Base-by-base conservation (phyloP, 768 basidiomycete species). In the Hysterangium stoloniferum region DNA sequence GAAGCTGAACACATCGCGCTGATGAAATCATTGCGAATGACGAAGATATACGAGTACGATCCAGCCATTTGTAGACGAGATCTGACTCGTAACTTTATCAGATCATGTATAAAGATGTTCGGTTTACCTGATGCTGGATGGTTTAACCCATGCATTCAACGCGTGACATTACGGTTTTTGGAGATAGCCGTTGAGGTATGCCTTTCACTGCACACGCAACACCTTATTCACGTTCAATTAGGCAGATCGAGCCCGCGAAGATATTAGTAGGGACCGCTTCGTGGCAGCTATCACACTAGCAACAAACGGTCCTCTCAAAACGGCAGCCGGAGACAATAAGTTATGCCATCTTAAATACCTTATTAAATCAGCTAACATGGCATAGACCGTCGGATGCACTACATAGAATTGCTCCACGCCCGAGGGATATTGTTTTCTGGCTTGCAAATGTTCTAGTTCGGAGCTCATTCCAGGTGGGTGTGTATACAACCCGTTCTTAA, bases 61-160 rank as follows among this genome's bases (percentile, higher is more conserved):
- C 19, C 22, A 42, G 9, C 22, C 22, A 9, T 9, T 9, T 42
- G 40, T 17, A 34, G 33, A 9, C 17, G 33, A 34, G 17, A 34
- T 34, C n/a, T n/a, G n/a, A n/a, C n/a, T 9, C 33, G 17, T 34
- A 9, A 17, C n/a, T 51, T 7, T 31, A 8, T 35, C 31, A 51
- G 49, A 33, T 51, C 49, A 28, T 37, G 38, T 2, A 42, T 35
- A 17, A 51, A 51, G 32, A 51, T 51, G 49, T 51, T 51, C 22
- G 49, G 25, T 3, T 27, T 51, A 8, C 49, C 38, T 12, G 49
- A 51, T 42, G 28, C 49, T 4, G 49, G 37, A 9, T 51, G 49
- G 49, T 51, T 51, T 22, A 51, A 51, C 37, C 49, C 37, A 8
- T 51, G 49, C 19, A 42, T 51, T 28, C 49, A 51, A 17, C 37